Evolutionary conservation across 2,329 filamentous ascomycete species (phyloP).

Genomic region (Rhinocladiella mackenziei): DNA sequence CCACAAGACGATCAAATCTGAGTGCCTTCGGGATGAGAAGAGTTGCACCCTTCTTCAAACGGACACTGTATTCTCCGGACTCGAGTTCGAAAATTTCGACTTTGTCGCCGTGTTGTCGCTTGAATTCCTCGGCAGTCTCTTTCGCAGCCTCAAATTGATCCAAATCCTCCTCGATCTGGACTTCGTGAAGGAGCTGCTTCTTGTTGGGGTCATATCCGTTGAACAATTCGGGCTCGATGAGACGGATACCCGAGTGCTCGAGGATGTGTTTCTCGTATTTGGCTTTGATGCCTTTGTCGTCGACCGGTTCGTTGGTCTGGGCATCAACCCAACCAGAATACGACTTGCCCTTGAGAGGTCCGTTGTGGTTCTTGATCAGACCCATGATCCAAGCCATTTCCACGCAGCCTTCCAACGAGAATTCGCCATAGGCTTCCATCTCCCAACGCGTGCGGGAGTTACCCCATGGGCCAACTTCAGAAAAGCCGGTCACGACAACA

Average conservation of each 20-base stretch:
- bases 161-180: constrained; percentile 94
- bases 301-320: constrained; percentile 90
- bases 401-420: constrained; percentile 94
- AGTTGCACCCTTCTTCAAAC: constrained; percentile 90
- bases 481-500: constrained; percentile 93
- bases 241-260: constrained; percentile 92
- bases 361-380: constrained; percentile 97
- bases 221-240: constrained; percentile 97
- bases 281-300: constrained; percentile 94
- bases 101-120: constrained; percentile 93
- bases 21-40: constrained; percentile 96
- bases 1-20: constrained; percentile 93
- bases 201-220: constrained; percentile 95
- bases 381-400: constrained; percentile 99
- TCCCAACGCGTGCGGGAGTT: constrained; percentile 98
- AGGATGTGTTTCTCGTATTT: constrained; percentile 98
- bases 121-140: constrained; percentile 96
- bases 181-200: constrained; percentile 97
- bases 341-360: constrained; percentile 87
- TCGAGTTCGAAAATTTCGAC: constrained; percentile 97
- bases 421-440: constrained; percentile 96
- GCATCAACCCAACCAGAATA: constrained; percentile 95
- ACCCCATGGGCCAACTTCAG: constrained; percentile 97
- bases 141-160: constrained; percentile 97
- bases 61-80: constrained; percentile 89